Percentiles rank a stretch among this genome's conserved stretches.
Conservation (phyloP, 129 eudicot species). For the Helichrysum umbraculigerum region DNA sequence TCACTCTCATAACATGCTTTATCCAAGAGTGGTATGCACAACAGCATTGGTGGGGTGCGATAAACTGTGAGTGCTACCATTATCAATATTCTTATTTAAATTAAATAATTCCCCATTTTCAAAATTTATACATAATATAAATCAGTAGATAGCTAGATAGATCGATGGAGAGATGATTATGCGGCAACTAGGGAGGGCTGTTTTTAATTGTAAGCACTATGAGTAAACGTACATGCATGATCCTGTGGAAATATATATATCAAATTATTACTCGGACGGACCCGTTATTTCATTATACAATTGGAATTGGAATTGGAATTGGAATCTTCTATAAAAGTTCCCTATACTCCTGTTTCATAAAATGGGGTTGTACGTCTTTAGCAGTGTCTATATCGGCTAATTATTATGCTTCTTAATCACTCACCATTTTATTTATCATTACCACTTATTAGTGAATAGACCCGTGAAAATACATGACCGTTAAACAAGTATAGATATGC, state of each 20-base stretch:
- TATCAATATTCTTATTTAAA: neutral
- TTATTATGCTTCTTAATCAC: too few relatives aligned
- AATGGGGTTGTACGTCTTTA: neutral
- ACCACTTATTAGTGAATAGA: too few relatives aligned
- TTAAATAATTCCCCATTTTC: neutral
- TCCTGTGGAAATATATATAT: slow-evolving; percentile 5
- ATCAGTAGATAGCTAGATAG: neutral
- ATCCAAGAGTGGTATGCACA: slow-evolving; percentile 35
- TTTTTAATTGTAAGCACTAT: slow-evolving; percentile 28
- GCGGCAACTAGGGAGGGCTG: slow-evolving; percentile 42
- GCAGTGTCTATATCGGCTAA: neutral
- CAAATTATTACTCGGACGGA: slow-evolving; percentile 8
- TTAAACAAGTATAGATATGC: too few relatives aligned
- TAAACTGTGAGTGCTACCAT: slow-evolving; percentile 20
- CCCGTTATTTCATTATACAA: slow-evolving; percentile 1
- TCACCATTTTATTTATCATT: too few relatives aligned
- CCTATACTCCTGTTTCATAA: slow-evolving; percentile 27
- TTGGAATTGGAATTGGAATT: neutral
- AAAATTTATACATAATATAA: neutral
- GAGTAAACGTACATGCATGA: slow-evolving; percentile 11
- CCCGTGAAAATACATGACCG: too few relatives aligned
- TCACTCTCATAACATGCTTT: slow-evolving; percentile 33
- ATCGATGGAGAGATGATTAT: neutral
- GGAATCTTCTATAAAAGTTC: slow-evolving; percentile 22
- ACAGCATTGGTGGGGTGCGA: slow-evolving; percentile 39